Base-by-base conservation (phyloP, 257 asterid genomes). In the Nicotiana knightiana region DNA sequence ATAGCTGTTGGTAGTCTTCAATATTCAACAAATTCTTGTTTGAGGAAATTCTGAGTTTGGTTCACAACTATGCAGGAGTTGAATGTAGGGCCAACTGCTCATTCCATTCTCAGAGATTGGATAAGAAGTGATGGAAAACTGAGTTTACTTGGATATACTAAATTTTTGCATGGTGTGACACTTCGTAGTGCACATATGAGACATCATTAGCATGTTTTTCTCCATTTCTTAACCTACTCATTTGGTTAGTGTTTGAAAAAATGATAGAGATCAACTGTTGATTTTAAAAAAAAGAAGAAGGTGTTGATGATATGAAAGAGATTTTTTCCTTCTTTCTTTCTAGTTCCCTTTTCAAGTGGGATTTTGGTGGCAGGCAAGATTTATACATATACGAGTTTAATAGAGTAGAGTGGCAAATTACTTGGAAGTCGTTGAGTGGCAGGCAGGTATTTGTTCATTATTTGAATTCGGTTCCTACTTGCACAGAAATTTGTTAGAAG, bases 81-180 rank as follows among this genome's bases (percentile, higher is more conserved):
- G 75, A 93, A 91, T 70, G 90, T 95, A 43, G 98, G 97, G 39
- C 89, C 93, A 0, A 86, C 91, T 18, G 95, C 97, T 51, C 92
- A 92, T 88, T 87, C 92, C 17, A 83, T 90, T 86, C 94, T 93
- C 35, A 88, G 91, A 81, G 98, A 95, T 77, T 95, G 98, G 97
- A 79, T 92, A 67, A 89, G 89, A 86, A 87, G 89, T 67, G 91
- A 92, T 26, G 97, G 97, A 55, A 95, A 90, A 84, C 96, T 95
- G 63, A 89, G 92, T 83, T 84, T 95, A 80, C 86, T 93, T 77
- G 98, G 98, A 39, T 95, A 89, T 81, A 91, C 97, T 70, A 94
- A 93, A 90, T 92, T 93, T 88, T 93, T 94, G 91, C 98, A 94
- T 79, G 98, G 98, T 71, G 92, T 93, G 86, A 93, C 98, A 4